Evolutionary conservation across 345 rosid genomes (phyloP), one percentile per base, ranked within the genome.

Genomic region (Populus davidiana): DNA sequence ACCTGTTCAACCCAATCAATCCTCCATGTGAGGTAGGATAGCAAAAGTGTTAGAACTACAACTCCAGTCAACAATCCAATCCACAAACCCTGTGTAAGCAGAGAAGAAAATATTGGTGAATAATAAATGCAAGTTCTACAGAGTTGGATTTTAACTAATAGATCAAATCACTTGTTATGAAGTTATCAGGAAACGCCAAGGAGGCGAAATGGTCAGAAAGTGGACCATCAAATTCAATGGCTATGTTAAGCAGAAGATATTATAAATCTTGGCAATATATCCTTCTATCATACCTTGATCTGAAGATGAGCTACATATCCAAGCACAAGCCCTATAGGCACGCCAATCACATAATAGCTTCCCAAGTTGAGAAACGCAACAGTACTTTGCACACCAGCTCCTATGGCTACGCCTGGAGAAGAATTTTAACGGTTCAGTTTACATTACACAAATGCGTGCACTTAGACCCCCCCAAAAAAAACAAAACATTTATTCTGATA

Each of bases 271-370:
- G 65, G 6, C 6, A 68, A 73, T 47, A 21, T 27, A 21, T 27
- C 38, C 38, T 21, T 36, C 17, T 23, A 18, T 33, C 79, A 71
- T 43, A 87, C 88, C 87, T 77, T 70, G 1, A 81, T 78, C 75
- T 78, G 72, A 39, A 83, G 71, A 44, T 83, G 61, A 59, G 81
- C 84, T 31, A 54, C 81, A 49, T 83, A 81, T 61, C 80, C 85
- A 9, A 87, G 90, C 35, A 87, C 3, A 72, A 78, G 36, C 6
- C 88, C 86, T 3, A 80, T 23, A 4, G 91, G 89, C 20, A 91
- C 39, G 29, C 92, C 94, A 18, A 88, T 52, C 44, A 54, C 79
- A 73, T 88, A 88, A 72, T 88, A 89, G 79, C 89, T 79, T 23
- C 81, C 73, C 36, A 88, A 43, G 76, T 91, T 89, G 27, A 91